Evolutionary conservation across 1,284 basidiomycete genomes (phyloP).

Genomic region (Papiliotrema flavescens): DNA sequence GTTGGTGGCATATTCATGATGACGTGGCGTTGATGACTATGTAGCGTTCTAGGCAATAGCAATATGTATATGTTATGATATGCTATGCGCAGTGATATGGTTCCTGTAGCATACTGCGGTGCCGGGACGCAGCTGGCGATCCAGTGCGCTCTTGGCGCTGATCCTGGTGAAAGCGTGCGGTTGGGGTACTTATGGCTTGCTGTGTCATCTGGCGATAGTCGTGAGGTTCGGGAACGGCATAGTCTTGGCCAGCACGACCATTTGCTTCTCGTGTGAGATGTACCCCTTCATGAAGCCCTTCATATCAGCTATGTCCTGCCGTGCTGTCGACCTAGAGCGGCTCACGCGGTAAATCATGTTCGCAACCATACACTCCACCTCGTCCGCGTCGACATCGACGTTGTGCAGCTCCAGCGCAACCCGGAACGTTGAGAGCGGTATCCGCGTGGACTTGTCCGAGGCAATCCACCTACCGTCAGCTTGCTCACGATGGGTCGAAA

Average conservation of each 20-base stretch:
- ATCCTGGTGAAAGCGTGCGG: too few relatives aligned
- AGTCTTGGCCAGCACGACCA: constrained; percentile 78
- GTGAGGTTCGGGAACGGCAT: constrained; percentile 71
- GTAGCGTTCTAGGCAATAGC: too few relatives aligned
- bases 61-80: too few relatives aligned
- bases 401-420: constrained; percentile 65
- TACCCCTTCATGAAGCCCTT: constrained; percentile 86
- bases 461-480: constrained; percentile 65
- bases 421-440: constrained; percentile 74
- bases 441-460: constrained; percentile 64
- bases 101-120: not conserved
- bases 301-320: not conserved
- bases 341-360: constrained; percentile 81
- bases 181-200: too few relatives aligned
- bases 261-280: constrained; percentile 91
- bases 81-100: not conserved
- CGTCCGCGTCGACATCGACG: constrained; percentile 57
- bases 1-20: too few relatives aligned
- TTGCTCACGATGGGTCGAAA: not conserved
- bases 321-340: not conserved
- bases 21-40: too few relatives aligned
- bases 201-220: constrained; percentile 25
- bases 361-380: constrained; percentile 89
- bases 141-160: too few relatives aligned
- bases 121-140: too few relatives aligned